These are phyloP conservation scores for Elsinoe necatrix DNA, from an alignment of 2,329 filamentous ascomycete genomes.

Conservation along the genomic window DNA sequence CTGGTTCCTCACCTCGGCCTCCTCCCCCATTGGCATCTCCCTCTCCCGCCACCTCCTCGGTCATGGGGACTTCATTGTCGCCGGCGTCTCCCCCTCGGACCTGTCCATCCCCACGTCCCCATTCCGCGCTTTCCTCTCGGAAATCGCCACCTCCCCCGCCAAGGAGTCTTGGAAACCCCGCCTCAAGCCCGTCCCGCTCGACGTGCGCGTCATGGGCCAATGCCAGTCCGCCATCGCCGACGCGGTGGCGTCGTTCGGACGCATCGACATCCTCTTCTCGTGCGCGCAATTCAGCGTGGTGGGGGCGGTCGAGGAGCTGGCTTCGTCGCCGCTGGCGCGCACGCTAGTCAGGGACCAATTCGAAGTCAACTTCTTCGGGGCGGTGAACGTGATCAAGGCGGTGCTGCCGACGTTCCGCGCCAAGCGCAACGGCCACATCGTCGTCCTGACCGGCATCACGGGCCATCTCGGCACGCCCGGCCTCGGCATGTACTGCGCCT, in stretches of 20 bases:
- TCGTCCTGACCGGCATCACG: constrained; percentile 80
- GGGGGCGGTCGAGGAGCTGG: constrained; percentile 84
- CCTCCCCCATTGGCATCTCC: constrained; percentile 76
- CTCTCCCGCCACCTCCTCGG: constrained; percentile 71
- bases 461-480: constrained; percentile 90
- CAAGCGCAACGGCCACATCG: constrained; percentile 79
- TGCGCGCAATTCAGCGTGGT: constrained; percentile 85
- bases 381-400: constrained; percentile 92
- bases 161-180: constrained; percentile 75
- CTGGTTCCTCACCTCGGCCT: constrained; percentile 84
- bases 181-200: constrained; percentile 54
- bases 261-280: constrained; percentile 82
- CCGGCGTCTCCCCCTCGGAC: constrained; percentile 70
- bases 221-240: constrained; percentile 83
- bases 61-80: constrained; percentile 87
- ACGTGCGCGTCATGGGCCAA: constrained; percentile 54
- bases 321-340: constrained; percentile 60
- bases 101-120: constrained; percentile 68
- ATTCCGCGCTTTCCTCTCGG: constrained; percentile 69
- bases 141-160: constrained; percentile 32
- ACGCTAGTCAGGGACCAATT: constrained; percentile 85
- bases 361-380: constrained; percentile 88
- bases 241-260: constrained; percentile 72
- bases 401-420: constrained; percentile 69
- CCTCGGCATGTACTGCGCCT: constrained; percentile 81